Percentiles rank a stretch among this genome's conserved stretches.
Evolutionary conservation across 2,329 filamentous ascomycete species (phyloP).

Genomic region (Didymella pomorum): DNA sequence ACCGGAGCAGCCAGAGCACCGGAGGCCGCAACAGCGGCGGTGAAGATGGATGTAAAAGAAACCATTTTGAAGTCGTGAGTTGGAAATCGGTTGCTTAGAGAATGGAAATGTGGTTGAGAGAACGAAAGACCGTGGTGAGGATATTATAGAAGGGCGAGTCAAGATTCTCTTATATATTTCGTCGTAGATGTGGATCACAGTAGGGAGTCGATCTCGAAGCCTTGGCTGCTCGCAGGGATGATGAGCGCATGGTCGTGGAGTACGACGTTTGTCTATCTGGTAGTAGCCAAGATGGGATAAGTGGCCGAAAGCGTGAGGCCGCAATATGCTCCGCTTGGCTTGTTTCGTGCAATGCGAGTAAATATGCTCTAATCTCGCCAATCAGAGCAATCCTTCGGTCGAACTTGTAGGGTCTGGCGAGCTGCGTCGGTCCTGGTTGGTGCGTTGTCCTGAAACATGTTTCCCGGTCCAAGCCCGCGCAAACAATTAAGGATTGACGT

Average conservation of each 20-base stretch:
- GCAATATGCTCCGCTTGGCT: conserved; percentile 33
- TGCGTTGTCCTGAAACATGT: conserved; percentile 30
- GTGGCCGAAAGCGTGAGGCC: conserved; percentile 23
- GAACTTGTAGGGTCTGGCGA: not conserved
- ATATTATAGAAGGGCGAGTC: conserved; percentile 21
- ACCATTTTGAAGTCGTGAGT: conserved; percentile 33
- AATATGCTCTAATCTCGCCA: conserved; percentile 9
- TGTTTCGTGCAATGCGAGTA: conserved; percentile 4
- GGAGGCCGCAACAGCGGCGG: conserved; percentile 36
- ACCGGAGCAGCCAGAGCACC: conserved; percentile 40
- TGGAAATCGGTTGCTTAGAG: conserved; percentile 15
- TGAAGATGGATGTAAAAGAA: conserved; percentile 40
- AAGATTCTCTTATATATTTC: conserved; percentile 30
- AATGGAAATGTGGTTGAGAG: conserved; percentile 20
- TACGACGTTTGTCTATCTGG: conserved; percentile 23
- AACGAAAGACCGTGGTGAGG: conserved; percentile 25
- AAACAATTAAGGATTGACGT: conserved; percentile 33
- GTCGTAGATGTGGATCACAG: conserved; percentile 13
- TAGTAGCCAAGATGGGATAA: conserved; percentile 30
- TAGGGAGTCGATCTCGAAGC: conserved; percentile 14
- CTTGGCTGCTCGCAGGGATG: conserved; percentile 18
- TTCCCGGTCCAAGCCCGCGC: conserved; percentile 25
- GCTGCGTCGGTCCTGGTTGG: conserved; percentile 22
- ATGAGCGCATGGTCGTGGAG: conserved; percentile 25
- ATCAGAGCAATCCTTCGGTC: not conserved